These are phyloP conservation scores for Termitomyces sp. DNA, from an alignment of 768 basidiomycete species.

Conservation along the genomic window DNA sequence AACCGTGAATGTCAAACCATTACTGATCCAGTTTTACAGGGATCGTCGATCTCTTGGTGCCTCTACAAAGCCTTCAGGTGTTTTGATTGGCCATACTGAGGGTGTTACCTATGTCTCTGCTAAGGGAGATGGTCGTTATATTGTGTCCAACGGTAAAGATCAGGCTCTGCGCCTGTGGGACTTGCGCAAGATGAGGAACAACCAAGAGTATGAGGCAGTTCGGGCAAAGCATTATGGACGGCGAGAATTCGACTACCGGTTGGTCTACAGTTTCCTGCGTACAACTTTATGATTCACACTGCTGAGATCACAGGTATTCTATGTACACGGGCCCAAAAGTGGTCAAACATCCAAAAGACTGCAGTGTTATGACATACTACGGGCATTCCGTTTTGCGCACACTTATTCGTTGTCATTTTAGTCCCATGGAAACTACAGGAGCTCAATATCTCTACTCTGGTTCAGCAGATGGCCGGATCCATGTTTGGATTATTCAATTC, in stretches of 20 bases:
- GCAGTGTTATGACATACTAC: slow-evolving; percentile 93
- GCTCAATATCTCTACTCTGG: slow-evolving; percentile 94
- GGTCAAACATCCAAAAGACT: slow-evolving; percentile 77
- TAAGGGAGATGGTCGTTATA: slow-evolving; percentile 93
- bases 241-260: slow-evolving; percentile 79
- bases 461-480: slow-evolving; percentile 78
- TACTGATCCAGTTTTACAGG: slow-evolving; percentile 25
- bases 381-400: slow-evolving; percentile 90
- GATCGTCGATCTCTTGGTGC: slow-evolving; percentile 51
- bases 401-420: slow-evolving; percentile 95
- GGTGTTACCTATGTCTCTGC: slow-evolving; percentile 93
- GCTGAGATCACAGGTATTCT: slow-evolving; percentile 42
- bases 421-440: slow-evolving; percentile 88
- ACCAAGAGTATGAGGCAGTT: slow-evolving; percentile 58
- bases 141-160: slow-evolving; percentile 96
- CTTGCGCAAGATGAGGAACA: slow-evolving; percentile 85
- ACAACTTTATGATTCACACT: neutral
- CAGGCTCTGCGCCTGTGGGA: slow-evolving; percentile 92
- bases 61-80: slow-evolving; percentile 79
- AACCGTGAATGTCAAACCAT: slow-evolving; percentile 36
- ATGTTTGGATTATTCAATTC: slow-evolving; percentile 42
- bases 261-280: slow-evolving; percentile 14
- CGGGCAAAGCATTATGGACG: slow-evolving; percentile 49
- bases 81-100: slow-evolving; percentile 93
- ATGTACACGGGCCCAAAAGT: slow-evolving; percentile 60